Conservation (phyloP, 768 basidiomycete species). For the Kwoniella pini region DNA sequence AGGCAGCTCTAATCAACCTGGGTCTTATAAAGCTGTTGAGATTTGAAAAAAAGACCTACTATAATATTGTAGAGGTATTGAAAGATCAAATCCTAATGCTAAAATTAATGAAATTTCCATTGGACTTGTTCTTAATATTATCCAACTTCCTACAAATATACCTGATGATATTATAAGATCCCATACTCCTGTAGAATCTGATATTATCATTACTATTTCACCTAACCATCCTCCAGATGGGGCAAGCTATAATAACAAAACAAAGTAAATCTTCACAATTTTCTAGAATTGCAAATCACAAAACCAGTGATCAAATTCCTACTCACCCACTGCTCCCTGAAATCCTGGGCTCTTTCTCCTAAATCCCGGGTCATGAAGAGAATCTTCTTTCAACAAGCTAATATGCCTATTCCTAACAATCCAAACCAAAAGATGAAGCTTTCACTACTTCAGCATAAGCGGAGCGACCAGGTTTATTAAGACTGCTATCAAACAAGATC, state of each 20-base stretch:
- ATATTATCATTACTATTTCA: constrained; percentile 18
- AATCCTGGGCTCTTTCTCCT: constrained; percentile 13
- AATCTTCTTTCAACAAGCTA: no score
- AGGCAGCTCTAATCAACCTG: neutral
- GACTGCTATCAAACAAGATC: no score
- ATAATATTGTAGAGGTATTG: constrained; percentile 23
- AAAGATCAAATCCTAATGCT: constrained; percentile 18
- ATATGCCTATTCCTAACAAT: no score
- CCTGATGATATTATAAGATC: constrained; percentile 16
- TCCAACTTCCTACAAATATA: constrained; percentile 22
- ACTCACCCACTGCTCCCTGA: constrained; percentile 21
- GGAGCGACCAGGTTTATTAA: no score
- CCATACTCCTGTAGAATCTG: constrained; percentile 26
- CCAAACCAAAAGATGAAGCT: no score
- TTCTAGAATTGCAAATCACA: neutral
- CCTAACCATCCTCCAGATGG: constrained; percentile 27
- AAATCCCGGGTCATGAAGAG: constrained; percentile 15
- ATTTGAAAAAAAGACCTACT: constrained; percentile 7
- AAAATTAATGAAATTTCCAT: constrained; percentile 25
- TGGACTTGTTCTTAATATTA: constrained; percentile 8
- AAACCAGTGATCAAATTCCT: neutral
- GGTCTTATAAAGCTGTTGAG: neutral
- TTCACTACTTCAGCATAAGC: no score
- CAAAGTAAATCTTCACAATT: neutral
- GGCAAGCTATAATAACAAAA: constrained; percentile 7